Evolutionary conservation across 371 early-diverging fungal species (phyloP), one percentile per base, ranked within the genome.

Genomic region (Smittium culicis): DNA sequence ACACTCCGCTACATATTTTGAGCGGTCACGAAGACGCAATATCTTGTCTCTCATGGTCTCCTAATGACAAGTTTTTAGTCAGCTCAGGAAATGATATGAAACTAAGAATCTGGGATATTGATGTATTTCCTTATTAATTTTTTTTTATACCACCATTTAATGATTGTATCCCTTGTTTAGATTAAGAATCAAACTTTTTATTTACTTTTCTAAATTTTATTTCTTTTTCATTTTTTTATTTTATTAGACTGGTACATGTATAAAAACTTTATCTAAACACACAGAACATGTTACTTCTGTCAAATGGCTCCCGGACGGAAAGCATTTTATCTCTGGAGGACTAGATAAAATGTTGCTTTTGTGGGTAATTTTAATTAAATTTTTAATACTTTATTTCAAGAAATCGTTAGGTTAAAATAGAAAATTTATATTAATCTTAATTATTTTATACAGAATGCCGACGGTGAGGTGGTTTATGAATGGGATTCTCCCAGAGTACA

Each of bases 11-110:
- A 2, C 66, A 66, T 30, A 32, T 35, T 28, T 14, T 66, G 54
- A 45, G 62, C 1, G 87, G 88, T 1, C 92, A 91, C 71, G 68
- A 72, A 1, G 79, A 79, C 67, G 82, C 81, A 35, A 83, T 86
- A 0, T 81, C 92, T 2, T 91, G 84, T 66, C 79, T 93, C 64
- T 86, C 91, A 1, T 98, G 96, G 96, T 91, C 91, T 61, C 94
- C 93, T 0, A 85, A 95, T 73, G 87, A 88, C 73, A 74, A 77
- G 20, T 73, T 75, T 32, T 69, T 98, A 11, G 73, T 94, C 32
- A 85, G 92, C 0, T 89, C 88, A 67, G 87, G 92, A 20, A 87
- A 82, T 66, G 96, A 98, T 71, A 77, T 77, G 65, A 79, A 77
- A 0, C 72, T 93, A 35, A 82, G 85, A 30, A 75, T 94, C 30